Base-by-base conservation (phyloP, 306 rosid species). In the Rubus parviflorus region DNA sequence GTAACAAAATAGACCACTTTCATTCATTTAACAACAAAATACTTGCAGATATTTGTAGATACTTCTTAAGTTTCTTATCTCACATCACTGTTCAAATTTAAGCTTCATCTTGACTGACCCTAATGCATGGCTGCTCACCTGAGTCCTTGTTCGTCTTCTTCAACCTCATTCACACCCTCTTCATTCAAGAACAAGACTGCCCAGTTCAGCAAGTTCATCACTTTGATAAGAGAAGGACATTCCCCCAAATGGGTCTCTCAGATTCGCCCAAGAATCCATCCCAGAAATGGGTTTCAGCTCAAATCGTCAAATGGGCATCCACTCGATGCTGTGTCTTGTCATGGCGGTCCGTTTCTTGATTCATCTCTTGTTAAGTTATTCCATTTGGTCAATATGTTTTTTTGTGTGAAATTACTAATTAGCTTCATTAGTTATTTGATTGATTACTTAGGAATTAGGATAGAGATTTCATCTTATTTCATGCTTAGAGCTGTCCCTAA, bases 261-360 rank as follows among this genome's bases (percentile, higher is more conserved):
- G 65, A 72, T 81, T 84, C 78, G 60, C 19, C 76, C 65, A 1
- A 74, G 81, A 87, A 87, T 62, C 45, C 60, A 13, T 2, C 81
- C 85, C 35, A 77, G 85, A 64, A 79, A 79, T 43, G 87, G 76
- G 72, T 89, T 90, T 74, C 87, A 79, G 86, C 91, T 94, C 61
- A 92, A 83, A 79, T 90, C 94, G 65, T 90, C 97, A 80, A 92
- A 94, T 89, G 97, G 92, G 84, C 86, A 85, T 74, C 91, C 90
- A 0, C 84, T 84, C 52, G 75, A 92, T 83, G 93, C 90, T 64
- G 75, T 90, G 84, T 85, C 92, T 76, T 82, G 83, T 66, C 84
- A 84, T 61, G 97, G 88, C 58, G 98, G 97, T 92, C 70, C 47
- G 92, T 84, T 72, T 65, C 66, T 81, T 77, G 37, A 17, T 64